These are phyloP conservation scores for Heritiera littoralis DNA, from an alignment of 345 rosid species.

Conservation along the genomic window DNA sequence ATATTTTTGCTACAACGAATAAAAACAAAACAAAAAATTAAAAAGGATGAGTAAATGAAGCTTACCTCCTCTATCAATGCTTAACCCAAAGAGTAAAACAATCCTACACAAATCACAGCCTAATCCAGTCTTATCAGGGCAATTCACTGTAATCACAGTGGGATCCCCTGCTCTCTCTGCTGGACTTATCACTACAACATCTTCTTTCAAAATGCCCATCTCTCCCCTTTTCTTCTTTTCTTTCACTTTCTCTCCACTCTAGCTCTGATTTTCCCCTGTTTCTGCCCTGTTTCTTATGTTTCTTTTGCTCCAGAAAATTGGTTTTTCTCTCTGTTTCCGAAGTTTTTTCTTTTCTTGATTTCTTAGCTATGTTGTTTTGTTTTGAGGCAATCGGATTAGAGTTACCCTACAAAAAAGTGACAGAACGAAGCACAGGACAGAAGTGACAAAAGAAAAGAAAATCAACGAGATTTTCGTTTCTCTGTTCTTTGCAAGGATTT, in stretches of 20 bases:
- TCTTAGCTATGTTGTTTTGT: background rate
- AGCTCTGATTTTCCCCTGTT: too few relatives aligned
- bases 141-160: slow-evolving; percentile 59
- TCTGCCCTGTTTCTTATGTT: background rate
- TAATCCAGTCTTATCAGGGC: slow-evolving; percentile 71
- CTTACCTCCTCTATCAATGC: slow-evolving; percentile 66
- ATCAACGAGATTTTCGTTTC: background rate
- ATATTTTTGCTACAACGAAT: background rate
- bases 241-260: background rate
- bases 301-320: background rate
- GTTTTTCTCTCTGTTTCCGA: background rate
- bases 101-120: slow-evolving; percentile 74
- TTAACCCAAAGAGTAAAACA: slow-evolving; percentile 56
- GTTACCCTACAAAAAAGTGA: background rate
- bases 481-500: background rate
- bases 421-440: background rate
- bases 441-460: background rate
- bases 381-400: slow-evolving; percentile 9
- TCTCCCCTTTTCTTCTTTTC: background rate
- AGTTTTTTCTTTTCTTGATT: background rate
- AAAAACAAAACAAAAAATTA: background rate
- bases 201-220: slow-evolving; percentile 60
- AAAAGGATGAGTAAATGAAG: background rate
- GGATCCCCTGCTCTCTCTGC: slow-evolving; percentile 43
- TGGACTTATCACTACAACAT: slow-evolving; percentile 50